Percentiles rank a stretch among this genome's conserved stretches.
phyloP scores from a whole-genome alignment of 805 yeast species.

The Nakazawaea pomicola region DNA sequence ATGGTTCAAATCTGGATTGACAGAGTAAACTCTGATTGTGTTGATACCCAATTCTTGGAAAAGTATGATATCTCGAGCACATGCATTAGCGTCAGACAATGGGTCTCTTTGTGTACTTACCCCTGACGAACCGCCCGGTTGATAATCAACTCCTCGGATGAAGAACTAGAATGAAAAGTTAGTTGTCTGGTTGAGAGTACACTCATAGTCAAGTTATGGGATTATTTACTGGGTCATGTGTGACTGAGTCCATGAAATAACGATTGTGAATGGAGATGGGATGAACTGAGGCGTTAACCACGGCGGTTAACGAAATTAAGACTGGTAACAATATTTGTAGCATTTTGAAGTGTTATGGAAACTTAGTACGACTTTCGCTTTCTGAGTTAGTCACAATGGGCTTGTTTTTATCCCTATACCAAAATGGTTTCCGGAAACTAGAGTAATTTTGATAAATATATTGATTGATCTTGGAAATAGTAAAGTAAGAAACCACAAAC shows the following conservation, averaged over 20 bases:
- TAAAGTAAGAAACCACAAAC: no score
- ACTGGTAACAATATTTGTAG: neutral
- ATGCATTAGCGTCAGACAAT: slow-evolving; percentile 60
- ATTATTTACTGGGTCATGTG: slow-evolving; percentile 59
- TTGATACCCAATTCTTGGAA: slow-evolving; percentile 85
- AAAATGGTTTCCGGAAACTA: no score
- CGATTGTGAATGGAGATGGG: slow-evolving; percentile 69
- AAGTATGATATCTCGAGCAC: slow-evolving; percentile 77
- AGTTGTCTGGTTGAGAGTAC: neutral
- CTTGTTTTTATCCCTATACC: no score
- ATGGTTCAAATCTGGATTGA: slow-evolving; percentile 78
- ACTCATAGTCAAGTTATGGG: neutral
- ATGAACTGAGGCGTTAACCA: slow-evolving; percentile 33
- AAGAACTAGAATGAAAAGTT: slow-evolving; percentile 43
- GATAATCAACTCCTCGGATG: slow-evolving; percentile 88
- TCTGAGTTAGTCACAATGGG: no score
- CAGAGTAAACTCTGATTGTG: slow-evolving; percentile 82
- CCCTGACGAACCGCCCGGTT: slow-evolving; percentile 92
- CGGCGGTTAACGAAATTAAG: neutral
- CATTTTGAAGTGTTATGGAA: no score
- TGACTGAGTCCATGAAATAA: slow-evolving; percentile 70
- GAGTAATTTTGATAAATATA: no score
- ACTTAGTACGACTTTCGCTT: no score
- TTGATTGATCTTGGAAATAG: no score
- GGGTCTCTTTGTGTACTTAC: slow-evolving; percentile 61